Evolutionary conservation across 1,139 yeast genomes (phyloP).

Genomic region (Geotrichum europaeum): DNA sequence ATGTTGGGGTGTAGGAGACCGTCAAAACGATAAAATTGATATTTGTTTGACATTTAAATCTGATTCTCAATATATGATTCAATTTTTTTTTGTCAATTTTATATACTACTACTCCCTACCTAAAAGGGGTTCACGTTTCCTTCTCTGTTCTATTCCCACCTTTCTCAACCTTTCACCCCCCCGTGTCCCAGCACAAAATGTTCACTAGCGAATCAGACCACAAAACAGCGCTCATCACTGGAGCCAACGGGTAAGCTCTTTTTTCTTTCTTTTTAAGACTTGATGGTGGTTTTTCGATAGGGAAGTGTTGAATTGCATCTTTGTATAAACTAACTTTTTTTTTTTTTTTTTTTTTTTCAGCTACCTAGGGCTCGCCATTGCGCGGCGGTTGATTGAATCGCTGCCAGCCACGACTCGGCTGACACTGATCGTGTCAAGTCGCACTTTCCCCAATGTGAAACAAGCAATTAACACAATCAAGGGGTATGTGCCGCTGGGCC

Average conservation of each 20-base stretch:
- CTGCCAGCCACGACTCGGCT: constrained; percentile 49
- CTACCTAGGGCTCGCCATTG: constrained; percentile 80
- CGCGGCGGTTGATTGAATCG: constrained; percentile 64
- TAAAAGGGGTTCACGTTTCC: no score
- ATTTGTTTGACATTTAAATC: no score
- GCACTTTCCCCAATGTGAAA: constrained; percentile 78
- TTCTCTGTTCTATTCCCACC: no score
- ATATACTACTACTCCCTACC: no score
- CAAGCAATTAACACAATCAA: constrained; percentile 65
- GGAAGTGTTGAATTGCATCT: no score
- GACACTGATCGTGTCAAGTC: constrained; percentile 79
- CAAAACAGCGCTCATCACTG: constrained; percentile 53
- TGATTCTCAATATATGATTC: no score
- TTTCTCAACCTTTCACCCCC: no score
- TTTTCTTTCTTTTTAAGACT: background rate
- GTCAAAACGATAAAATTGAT: background rate
- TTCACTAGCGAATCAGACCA: constrained; percentile 16
- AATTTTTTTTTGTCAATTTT: no score
- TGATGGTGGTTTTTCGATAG: background rate
- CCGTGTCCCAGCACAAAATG: background rate
- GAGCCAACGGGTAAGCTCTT: constrained; percentile 48
- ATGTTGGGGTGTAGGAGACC: background rate
- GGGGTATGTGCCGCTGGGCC: constrained; percentile 36
- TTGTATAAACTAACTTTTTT: background rate
- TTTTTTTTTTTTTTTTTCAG: constrained; percentile 33